Base-by-base conservation (phyloP, 306 rosid species). In the Nissolia schottii region DNA sequence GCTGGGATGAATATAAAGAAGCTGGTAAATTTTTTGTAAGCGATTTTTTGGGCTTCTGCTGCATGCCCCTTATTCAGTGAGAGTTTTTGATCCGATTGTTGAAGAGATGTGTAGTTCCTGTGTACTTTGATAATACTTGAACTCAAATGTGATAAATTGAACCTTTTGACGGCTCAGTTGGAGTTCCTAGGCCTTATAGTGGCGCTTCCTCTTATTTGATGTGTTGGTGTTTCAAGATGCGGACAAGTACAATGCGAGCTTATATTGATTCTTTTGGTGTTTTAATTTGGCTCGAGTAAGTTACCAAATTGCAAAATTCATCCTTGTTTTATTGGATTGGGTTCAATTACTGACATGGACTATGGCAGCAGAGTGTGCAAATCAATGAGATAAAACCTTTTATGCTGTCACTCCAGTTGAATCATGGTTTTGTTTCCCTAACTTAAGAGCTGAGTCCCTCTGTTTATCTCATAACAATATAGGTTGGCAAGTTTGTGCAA, bases 31-130 rank as follows among this genome's bases (percentile, higher is more conserved):
- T 62, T 61, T 48, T 74, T 37, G 3, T 50, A 19, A 4, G 51
- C n/a, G 12, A 4, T 6, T 34, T 56, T 51, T 62, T 59, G 9
- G 27, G 79, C 27, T 43, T 62, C 0, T 31, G 16, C 28, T 19
- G 34, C 24, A 6, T 73, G 64, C 24, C 24, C n/a, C 58, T 73
- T 63, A 23, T 34, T 55, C 10, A 61, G 40, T 43, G 58, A 54
- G 37, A 56, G 57, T 34, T 55, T 59, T 58, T 15, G 64, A 62
- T 80, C 73, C 62, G 38, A 19, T 62, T 54, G 24, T 62, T 31
- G 20, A 40, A 15, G 18, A 48, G 8, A 40, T 29, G n/a, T 0
- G 3, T 28, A 53, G 22, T 40, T 60, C 14, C 10, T 73, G 16
- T 14, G 9, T 73, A 15, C 13, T 72, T 45, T 35, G 43, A 3